A percentile compares a stretch with the other conserved stretches of the same genome.
Evolutionary conservation across 306 rosid genomes (phyloP).

Genomic region (Styphnolobium japonicum): DNA sequence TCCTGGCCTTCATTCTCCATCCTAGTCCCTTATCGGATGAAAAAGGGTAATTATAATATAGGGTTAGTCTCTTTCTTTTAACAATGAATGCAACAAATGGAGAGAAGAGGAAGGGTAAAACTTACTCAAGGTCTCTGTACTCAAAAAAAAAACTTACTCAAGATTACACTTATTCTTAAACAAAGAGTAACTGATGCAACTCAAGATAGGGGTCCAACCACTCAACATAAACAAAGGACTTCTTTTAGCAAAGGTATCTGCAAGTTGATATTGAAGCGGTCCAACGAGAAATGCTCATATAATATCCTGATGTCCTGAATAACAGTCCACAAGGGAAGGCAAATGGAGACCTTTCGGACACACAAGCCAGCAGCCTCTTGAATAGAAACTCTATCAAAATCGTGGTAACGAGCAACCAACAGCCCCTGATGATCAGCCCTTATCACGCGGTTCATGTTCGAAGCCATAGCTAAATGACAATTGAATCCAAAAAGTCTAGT

Average conservation of each 20-base stretch:
- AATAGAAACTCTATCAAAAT: not conserved
- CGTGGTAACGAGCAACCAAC: no score
- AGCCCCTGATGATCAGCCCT: no score
- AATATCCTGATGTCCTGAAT: not conserved
- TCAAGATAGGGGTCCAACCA: not conserved
- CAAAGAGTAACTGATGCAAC: not conserved
- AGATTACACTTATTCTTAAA: not conserved
- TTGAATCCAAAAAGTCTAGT: no score
- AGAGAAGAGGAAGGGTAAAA: no score
- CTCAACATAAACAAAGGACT: not conserved
- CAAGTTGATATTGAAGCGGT: not conserved
- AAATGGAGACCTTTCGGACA: not conserved
- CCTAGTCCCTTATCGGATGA: not conserved
- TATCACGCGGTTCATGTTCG: not conserved
- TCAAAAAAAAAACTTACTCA: not conserved
- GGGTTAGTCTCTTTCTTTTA: no score
- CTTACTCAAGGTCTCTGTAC: no score
- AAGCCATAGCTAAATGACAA: no score
- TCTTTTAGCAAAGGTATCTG: not conserved
- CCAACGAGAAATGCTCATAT: not conserved
- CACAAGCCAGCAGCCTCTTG: not conserved
- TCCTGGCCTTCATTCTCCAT: slow-evolving; percentile 13
- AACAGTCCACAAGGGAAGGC: not conserved
- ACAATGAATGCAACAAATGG: no score
- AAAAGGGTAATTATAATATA: not conserved